Conservation (phyloP, 2,329 filamentous ascomycete genomes). For the Colletotrichum abscissum region DNA sequence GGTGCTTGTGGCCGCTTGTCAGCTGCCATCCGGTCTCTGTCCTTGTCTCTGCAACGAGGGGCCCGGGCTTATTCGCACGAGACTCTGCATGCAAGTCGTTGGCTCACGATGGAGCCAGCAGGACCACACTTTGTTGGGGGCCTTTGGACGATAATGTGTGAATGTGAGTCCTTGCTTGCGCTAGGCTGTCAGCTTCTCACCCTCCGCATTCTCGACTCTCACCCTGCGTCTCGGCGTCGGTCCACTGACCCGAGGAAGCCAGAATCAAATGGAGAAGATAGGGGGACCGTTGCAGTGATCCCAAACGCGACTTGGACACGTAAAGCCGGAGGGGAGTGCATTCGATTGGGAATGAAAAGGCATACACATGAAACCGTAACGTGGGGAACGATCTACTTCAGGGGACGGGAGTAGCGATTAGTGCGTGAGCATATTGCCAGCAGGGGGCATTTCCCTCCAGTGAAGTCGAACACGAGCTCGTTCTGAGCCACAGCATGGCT, state of each 20-base stretch:
- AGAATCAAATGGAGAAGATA: slow-evolving; percentile 1
- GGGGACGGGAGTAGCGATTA: slow-evolving; percentile 19
- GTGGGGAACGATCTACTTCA: slow-evolving; percentile 33
- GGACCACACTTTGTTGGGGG: background rate
- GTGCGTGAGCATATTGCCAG: slow-evolving; percentile 7
- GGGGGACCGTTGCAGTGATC: background rate
- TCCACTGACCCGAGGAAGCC: slow-evolving; percentile 4
- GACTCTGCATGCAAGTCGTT: background rate
- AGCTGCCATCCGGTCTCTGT: slow-evolving; percentile 32
- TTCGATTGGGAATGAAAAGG: slow-evolving; percentile 28
- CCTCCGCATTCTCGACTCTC: slow-evolving; percentile 22
- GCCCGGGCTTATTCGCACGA: slow-evolving; percentile 9
- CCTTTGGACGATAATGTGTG: slow-evolving; percentile 18
- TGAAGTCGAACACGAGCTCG: background rate
- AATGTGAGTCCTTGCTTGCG: background rate
- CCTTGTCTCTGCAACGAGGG: background rate
- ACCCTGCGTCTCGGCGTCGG: slow-evolving; percentile 24
- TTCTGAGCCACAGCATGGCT: slow-evolving; percentile 16
- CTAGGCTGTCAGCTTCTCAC: background rate
- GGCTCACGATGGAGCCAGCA: background rate
- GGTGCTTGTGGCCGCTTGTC: slow-evolving; percentile 21
- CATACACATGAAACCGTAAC: slow-evolving; percentile 28
- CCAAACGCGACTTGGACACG: slow-evolving; percentile 8
- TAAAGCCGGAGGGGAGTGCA: slow-evolving; percentile 12
- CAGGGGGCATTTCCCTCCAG: background rate